phyloP scores from a whole-genome alignment of 371 early-diverging fungal genomes.

The Mucor indicus region DNA sequence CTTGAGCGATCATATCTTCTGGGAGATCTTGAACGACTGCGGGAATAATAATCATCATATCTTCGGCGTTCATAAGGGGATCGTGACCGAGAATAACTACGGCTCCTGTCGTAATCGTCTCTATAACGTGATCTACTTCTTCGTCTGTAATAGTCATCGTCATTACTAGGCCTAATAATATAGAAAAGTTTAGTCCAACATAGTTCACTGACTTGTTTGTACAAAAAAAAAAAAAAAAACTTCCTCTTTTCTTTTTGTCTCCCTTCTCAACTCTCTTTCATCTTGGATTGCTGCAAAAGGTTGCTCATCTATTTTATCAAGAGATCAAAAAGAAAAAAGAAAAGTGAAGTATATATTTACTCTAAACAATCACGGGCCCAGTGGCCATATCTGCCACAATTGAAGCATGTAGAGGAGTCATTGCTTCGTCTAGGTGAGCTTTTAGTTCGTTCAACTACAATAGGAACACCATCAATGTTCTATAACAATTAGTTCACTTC shows the following conservation, averaged over 20 bases:
- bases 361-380: conserved; percentile 18
- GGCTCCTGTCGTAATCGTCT: background rate
- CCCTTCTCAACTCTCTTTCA: background rate
- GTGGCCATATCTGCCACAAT: conserved; percentile 59
- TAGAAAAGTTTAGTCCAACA: background rate
- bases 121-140: conserved; percentile 3
- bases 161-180: background rate
- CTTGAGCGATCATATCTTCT: background rate
- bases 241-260: background rate
- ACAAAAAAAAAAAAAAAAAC: too few relatives aligned
- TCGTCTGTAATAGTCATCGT: background rate
- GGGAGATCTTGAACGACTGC: background rate
- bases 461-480: conserved; percentile 50
- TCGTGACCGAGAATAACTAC: conserved; percentile 13
- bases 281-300: background rate
- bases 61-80: conserved; percentile 11
- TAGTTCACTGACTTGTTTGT: too few relatives aligned
- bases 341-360: conserved; percentile 8
- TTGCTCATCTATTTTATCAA: background rate
- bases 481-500: background rate
- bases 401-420: conserved; percentile 56
- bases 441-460: conserved; percentile 66
- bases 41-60: conserved; percentile 4
- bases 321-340: background rate
- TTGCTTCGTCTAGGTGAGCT: conserved; percentile 47